A percentile compares a stretch with the other conserved stretches of the same genome.
Evolutionary conservation across 768 basidiomycete species (phyloP).

Genomic region (Leccinum incarnatum): DNA sequence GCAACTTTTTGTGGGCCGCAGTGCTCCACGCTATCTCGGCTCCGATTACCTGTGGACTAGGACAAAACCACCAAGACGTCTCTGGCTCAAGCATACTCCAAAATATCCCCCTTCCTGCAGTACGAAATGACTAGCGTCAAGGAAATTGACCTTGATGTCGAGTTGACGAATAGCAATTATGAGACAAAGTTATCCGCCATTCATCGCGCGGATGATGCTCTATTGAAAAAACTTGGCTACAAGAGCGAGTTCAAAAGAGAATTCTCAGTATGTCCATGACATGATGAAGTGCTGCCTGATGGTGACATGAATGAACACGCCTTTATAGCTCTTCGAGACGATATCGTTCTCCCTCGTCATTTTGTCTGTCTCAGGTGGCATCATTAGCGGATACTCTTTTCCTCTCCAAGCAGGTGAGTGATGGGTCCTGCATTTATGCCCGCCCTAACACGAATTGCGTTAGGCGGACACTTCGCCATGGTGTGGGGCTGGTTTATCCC

Average conservation of each 20-base stretch:
- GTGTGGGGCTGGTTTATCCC: conserved; percentile 6
- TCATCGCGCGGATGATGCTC: conserved; percentile 17
- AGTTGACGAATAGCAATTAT: conserved; percentile 2
- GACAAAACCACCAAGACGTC: neutral
- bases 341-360: conserved; percentile 25
- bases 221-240: conserved; percentile 23
- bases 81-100: neutral
- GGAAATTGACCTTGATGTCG: neutral
- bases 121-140: conserved; percentile 6
- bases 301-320: neutral
- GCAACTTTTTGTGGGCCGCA: neutral
- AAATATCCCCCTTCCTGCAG: neutral
- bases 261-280: conserved; percentile 16
- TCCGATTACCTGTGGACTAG: too few relatives aligned
- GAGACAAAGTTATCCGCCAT: conserved; percentile 4
- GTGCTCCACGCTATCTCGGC: neutral
- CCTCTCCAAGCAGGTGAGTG: neutral
- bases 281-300: neutral
- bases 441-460: neutral
- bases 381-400: conserved; percentile 5
- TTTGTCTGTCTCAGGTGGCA: conserved; percentile 22
- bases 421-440: neutral
- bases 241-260: conserved; percentile 27
- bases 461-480: neutral
- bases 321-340: conserved; percentile 16